Evolutionary conservation across 1,139 yeast genomes (phyloP), one percentile per base, ranked within the genome.

Genomic region (Blastobotrys illinoisensis): DNA sequence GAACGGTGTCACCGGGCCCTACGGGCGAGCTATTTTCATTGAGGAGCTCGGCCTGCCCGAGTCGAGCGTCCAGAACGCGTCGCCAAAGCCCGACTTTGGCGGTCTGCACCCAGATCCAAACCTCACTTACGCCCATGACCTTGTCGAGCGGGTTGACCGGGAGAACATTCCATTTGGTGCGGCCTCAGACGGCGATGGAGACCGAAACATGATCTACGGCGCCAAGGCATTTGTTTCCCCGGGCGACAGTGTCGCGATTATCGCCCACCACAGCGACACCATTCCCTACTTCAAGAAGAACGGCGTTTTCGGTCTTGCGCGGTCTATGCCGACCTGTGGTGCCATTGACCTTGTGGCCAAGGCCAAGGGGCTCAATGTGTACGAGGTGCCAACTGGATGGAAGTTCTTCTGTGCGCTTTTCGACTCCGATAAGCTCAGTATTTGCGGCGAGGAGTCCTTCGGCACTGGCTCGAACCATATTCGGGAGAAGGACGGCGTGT

Each of bases 341-440:
- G 99, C 99, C 40, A 80, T 93, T 64, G 99, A 93, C 68, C 78
- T 86, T 57, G 99, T 93, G 32, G 99, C 97, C 44, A 82, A 83
- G 70, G 78, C 78, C 57, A 85, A 89, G 70, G 85, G 85, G 16
- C 76, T 93, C 60, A 74, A 85, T 53, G 77, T 85, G 60, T 93
- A 93, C 73, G 99, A 93, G 73, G 99, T 95, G 4, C 99, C 99
- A 57, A 93, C 99, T 19, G 99, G 99, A 46, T 93, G 99, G 99
- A 93, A 93, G 73, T 93, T 93, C 70, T 93, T 93, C 80, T 90
- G 98, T 72, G 91, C 96, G 5, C 77, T 93, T 62, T 93, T 93
- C 65, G 99, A 93, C 69, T 91, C 95, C 49, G 82, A 88, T 66
- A 90, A 90, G 73, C 79, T 93, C 67, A 88, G 97, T 59, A 93